Evolutionary conservation across 73 alveolate genomes (phyloP), one percentile per base, ranked within the genome.

Genomic region (Tetrahymena thermophila): DNA sequence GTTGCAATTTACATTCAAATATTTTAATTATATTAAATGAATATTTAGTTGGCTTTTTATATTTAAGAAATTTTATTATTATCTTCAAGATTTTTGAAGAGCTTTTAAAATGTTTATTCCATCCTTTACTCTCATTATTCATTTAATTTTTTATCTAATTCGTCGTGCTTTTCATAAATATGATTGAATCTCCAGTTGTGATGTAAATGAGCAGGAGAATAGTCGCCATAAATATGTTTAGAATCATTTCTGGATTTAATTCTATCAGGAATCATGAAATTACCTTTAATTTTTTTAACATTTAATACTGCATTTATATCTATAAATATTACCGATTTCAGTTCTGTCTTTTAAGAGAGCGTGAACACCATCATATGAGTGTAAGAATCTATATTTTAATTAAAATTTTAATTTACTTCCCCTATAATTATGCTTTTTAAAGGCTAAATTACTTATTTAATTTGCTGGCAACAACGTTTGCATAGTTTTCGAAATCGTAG

Each of bases 321-420:
- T 93, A 28, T 71, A 85, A 35, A 50, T 83, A n/a, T 95, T 95
- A 44, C 99, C 99, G 5, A 97, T 98, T 89, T 98, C 99, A 43
- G 98, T 94, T 94, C 97, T 98, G 50, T 98, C 98, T 56, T 97
- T 96, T 10, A 96, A 95, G 57, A 98, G 96, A 35, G 97, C 97
- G 94, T 98, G 96, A 57, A 96, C 97, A 35, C 99, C 99, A 94
- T 98, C 99, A 50, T 96, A 94, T 96, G 96, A 95, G 56, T 95
- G 96, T 84, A 98, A 94, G 97, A 95, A 98, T 95, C 98, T 98
- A 94, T 94, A 89, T 96, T 96, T 85, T 35, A 85, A 94, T 25
- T 94, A 34, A 14, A 96, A 44, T 42, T 96, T 94, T 43, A 84
- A 94, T 10, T 94, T 56, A 85, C 25, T 83, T 50, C 10, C 44